Evolutionary conservation across 2,329 filamentous ascomycete genomes (phyloP).

Genomic region (Nectriaceae sp.): DNA sequence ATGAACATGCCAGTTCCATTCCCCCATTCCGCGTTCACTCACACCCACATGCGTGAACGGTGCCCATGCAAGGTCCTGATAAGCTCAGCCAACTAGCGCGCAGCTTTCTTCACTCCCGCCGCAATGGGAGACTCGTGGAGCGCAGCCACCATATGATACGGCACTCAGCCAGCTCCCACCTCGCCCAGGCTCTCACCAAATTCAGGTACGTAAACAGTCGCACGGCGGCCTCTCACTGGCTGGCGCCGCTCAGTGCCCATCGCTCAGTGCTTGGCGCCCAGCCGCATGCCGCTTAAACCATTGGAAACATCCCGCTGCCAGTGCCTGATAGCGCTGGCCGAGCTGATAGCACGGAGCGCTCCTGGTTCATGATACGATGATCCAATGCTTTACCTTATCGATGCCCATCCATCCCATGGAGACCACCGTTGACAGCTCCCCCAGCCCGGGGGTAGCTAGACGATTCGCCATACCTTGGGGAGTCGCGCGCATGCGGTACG

Average conservation of each 20-base stretch:
- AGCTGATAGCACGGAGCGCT: constrained; percentile 10
- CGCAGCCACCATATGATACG: constrained; percentile 3
- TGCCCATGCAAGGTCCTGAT: constrained; percentile 14
- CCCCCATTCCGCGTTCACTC: background rate
- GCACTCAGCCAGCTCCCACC: constrained; percentile 2
- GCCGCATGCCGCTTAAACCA: constrained; percentile 1
- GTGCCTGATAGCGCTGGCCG: constrained; percentile 3
- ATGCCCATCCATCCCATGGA: constrained; percentile 1
- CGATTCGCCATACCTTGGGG: constrained; percentile 1
- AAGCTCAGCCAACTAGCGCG: constrained; percentile 9
- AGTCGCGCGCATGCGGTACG: background rate
- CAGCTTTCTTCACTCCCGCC: background rate
- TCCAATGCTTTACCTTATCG: constrained; percentile 15
- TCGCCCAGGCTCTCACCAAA: constrained; percentile 29
- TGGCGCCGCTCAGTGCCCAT: constrained; percentile 5
- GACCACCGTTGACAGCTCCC: background rate
- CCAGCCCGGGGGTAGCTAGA: background rate
- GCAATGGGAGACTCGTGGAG: background rate
- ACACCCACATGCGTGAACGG: background rate
- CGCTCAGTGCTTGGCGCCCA: constrained; percentile 21
- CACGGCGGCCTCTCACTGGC: constrained; percentile 26
- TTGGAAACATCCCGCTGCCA: constrained; percentile 15
- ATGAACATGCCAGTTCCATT: background rate
- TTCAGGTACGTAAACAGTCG: constrained; percentile 39
- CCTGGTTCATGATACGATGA: constrained; percentile 6